Base-by-base conservation (phyloP, 176 grass and related monocot genomes). In the Pharus latifolius region DNA sequence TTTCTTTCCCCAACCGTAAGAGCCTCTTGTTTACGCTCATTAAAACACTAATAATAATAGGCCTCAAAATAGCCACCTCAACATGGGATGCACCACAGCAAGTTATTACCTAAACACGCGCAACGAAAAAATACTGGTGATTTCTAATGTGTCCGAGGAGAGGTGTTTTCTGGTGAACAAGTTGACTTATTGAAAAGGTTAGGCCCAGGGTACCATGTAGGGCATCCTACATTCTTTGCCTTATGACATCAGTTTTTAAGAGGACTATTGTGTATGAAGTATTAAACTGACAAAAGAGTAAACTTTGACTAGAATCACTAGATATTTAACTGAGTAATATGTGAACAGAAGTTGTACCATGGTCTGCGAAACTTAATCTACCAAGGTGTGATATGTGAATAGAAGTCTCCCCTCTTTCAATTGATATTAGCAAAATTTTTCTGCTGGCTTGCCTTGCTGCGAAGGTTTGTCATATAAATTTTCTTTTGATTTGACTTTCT, bases 401-500 rank as follows among this genome's bases (percentile, higher is more conserved):
- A 66, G 37, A 53, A 53, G 11, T 29, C n/a, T 59, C 25, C 29
- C 33, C 15, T 75, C 14, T 31, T 31, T 33, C 17, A 29, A 60
- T 58, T 23, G 51, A 31, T 27, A 66, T 59, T 12, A 17, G 31
- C 49, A 68, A 68, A 38, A 9, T 38, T 38, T 5, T 38, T 38
- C 6, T 38, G 35, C 8, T 60, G 44, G 12, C 65, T 69, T 19
- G 5, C 23, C 43, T 53, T 26, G 10, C 20, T 10, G 61, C 22
- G 68, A 42, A 31, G 16, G 19, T 59, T 54, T 42, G 1, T 29
- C 16, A 42, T 30, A 53, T 16, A 52, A 53, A 22, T 61, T 53
- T 66, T n/a, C n/a, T 7, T 51, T 85, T 61, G 12, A 76, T 55
- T 54, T 49, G 23, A 60, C 12, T 62, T 81, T 63, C 64, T 77